phyloP scores from a whole-genome alignment of 1,284 basidiomycete genomes.

The Cryptococcus sp. region DNA sequence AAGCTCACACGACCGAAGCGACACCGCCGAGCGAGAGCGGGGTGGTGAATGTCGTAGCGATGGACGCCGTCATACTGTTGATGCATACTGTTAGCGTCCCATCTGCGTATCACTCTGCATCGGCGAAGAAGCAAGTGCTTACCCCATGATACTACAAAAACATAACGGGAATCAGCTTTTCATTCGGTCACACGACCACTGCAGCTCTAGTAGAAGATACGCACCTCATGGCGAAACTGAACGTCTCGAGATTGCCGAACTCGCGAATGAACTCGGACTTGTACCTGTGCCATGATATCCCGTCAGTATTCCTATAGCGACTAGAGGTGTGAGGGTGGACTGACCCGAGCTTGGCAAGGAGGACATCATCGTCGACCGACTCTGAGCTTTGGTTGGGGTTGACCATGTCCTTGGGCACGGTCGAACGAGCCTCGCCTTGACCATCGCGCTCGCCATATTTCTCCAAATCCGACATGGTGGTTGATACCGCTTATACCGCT shows the following conservation, averaged over 20 bases:
- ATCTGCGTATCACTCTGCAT: background rate
- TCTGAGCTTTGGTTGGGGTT: slow-evolving; percentile 3
- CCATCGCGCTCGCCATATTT: slow-evolving; percentile 4
- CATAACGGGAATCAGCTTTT: slow-evolving; percentile 3
- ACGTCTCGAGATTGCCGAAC: slow-evolving; percentile 48
- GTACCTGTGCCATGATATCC: slow-evolving; percentile 17
- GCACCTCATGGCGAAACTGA: slow-evolving; percentile 44
- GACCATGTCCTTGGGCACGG: background rate
- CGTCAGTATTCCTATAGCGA: background rate
- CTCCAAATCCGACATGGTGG: slow-evolving; percentile 3
- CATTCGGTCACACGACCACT: background rate
- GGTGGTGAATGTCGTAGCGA: slow-evolving; percentile 48
- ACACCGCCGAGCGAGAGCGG: slow-evolving; percentile 38
- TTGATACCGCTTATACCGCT: background rate
- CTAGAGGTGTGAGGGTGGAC: background rate
- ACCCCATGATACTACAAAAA: slow-evolving; percentile 30
- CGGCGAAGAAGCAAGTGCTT: background rate
- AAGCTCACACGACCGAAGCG: slow-evolving; percentile 35
- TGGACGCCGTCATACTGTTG: slow-evolving; percentile 32
- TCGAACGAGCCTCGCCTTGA: background rate
- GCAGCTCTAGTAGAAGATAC: background rate
- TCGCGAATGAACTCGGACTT: slow-evolving; percentile 45
- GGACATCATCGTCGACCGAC: slow-evolving; percentile 22
- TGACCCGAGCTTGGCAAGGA: slow-evolving; percentile 27
- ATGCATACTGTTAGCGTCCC: background rate